Evolutionary conservation across 257 asterid species (phyloP).

Genomic region (Solanum stenotomum): DNA sequence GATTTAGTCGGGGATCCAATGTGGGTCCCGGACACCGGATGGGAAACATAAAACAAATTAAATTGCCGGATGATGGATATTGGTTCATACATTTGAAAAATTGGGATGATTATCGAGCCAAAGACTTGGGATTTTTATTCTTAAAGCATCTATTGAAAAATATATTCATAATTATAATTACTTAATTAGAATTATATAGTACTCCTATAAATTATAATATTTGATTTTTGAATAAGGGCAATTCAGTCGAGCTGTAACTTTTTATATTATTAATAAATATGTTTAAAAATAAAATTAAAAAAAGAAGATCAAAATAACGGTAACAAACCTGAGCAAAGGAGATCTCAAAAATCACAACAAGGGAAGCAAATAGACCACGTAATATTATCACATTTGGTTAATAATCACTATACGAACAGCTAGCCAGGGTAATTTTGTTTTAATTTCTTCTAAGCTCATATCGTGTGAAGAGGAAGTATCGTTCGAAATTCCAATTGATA

Average conservation of each 20-base stretch:
- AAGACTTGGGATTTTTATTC: not conserved
- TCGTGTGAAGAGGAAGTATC: not conserved
- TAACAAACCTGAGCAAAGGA: not conserved
- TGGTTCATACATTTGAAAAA: not conserved
- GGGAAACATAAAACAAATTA: not conserved
- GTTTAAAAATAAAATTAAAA: not conserved
- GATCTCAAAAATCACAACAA: not conserved
- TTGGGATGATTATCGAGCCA: not conserved
- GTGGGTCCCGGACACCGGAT: rapidly evolving
- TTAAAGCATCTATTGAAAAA: not conserved
- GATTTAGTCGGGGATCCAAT: no score
- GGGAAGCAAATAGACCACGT: no score
- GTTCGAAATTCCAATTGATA: not conserved
- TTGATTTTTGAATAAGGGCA: not conserved
- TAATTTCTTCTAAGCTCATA: not conserved
- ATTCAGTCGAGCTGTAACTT: not conserved
- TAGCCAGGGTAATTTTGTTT: no score
- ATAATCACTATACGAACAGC: no score
- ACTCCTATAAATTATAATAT: not conserved
- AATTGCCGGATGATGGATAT: not conserved
- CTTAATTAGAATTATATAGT: not conserved
- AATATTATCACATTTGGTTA: no score
- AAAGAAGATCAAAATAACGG: not conserved
- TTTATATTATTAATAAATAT: not conserved
- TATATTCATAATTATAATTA: not conserved